Evolutionary conservation across 1,284 basidiomycete genomes (phyloP).

Genomic region (Thelephora terrestris): DNA sequence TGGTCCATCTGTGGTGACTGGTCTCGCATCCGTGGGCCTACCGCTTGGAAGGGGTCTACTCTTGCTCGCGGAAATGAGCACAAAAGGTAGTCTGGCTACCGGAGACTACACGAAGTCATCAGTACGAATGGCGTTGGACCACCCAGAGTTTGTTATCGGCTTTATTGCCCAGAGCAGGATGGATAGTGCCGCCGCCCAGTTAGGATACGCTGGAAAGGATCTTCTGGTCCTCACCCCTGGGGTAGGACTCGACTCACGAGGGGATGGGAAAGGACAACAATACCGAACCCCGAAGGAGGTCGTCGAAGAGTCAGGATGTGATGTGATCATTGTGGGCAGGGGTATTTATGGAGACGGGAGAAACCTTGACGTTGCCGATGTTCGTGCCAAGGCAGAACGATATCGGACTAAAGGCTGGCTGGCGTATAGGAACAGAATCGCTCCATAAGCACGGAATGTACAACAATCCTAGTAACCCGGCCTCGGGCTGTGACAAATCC

Average conservation of each 20-base stretch:
- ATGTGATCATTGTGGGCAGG: conserved; percentile 96
- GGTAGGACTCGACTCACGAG: conserved; percentile 76
- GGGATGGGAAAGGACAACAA: conserved; percentile 92
- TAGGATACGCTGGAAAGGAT: conserved; percentile 43
- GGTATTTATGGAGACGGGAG: conserved; percentile 83
- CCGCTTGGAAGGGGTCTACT: conserved; percentile 83
- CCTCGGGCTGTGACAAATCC: not conserved
- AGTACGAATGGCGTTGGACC: conserved; percentile 75
- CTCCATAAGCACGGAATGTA: not conserved
- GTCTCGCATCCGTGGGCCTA: conserved; percentile 78
- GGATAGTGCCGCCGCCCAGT: conserved; percentile 47
- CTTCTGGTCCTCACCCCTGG: conserved; percentile 92
- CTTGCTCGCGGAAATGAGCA: conserved; percentile 95
- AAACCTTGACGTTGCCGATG: conserved; percentile 46
- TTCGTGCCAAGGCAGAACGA: conserved; percentile 66
- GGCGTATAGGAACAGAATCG: conserved; percentile 58
- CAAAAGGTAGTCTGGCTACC: conserved; percentile 76
- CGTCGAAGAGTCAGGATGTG: conserved; percentile 78
- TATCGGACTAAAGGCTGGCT: conserved; percentile 88
- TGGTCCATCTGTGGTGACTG: conserved; percentile 87
- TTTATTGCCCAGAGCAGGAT: conserved; percentile 90
- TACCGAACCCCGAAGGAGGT: conserved; percentile 91
- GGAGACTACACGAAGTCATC: conserved; percentile 82
- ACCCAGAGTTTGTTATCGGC: conserved; percentile 85
- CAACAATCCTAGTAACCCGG: not conserved